A percentile compares a stretch with the other conserved stretches of the same genome.
Conservation (phyloP, 208 protist species). For the Leishmania guyanensis region DNA sequence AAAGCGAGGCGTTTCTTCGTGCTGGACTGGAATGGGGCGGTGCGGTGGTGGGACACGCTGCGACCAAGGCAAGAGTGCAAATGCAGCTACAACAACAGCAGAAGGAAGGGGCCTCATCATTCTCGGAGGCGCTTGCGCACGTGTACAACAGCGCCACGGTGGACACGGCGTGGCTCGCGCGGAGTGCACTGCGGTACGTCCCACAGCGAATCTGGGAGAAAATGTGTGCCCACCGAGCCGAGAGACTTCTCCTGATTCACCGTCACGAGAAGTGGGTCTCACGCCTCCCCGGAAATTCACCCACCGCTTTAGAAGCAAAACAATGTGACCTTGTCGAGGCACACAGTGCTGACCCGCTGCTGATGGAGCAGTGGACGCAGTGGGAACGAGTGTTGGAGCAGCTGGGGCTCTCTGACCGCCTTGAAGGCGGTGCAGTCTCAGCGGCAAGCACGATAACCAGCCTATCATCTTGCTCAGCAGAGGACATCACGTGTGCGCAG, state of each 20-base stretch:
- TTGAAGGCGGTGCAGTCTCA: neutral
- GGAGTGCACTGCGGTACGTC: conserved; percentile 51
- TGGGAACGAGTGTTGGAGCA: conserved; percentile 31
- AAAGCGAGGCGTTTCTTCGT: conserved; percentile 23
- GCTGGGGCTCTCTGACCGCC: conserved; percentile 19
- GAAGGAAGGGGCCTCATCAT: conserved; percentile 11
- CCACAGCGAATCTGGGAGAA: conserved; percentile 68
- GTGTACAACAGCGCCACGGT: conserved; percentile 72
- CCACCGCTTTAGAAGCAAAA: neutral
- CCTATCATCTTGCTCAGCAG: conserved; percentile 8
- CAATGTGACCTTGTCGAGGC: conserved; percentile 10
- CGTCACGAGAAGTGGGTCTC: conserved; percentile 36
- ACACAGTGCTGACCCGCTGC: conserved; percentile 29
- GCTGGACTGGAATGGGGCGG: conserved; percentile 34
- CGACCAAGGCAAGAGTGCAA: conserved; percentile 28
- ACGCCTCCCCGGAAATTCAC: conserved; percentile 2
- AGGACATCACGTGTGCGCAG: conserved; percentile 35
- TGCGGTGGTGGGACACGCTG: conserved; percentile 26
- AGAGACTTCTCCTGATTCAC: conserved; percentile 13
- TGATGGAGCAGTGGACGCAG: conserved; percentile 48
- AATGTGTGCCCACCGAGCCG: conserved; percentile 27
- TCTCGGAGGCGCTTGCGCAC: neutral
- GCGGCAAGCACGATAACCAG: neutral
- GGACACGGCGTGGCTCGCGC: conserved; percentile 55
- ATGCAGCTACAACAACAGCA: conserved; percentile 34